Conservation (phyloP, 257 asterid genomes). For the Cruciata laevipes region DNA sequence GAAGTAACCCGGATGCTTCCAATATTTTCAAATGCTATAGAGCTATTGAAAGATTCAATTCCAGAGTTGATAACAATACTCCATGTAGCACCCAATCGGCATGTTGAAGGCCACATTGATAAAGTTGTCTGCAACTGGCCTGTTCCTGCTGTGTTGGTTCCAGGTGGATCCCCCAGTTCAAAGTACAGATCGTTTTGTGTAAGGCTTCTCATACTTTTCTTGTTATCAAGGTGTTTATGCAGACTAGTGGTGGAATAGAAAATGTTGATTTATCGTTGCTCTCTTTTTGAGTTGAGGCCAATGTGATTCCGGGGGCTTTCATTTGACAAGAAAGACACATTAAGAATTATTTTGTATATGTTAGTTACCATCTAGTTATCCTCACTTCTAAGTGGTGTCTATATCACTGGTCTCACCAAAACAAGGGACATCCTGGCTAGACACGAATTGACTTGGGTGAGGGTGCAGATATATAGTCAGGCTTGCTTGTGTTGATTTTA, state of each 20-base stretch:
- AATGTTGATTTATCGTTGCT: background rate
- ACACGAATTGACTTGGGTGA: background rate
- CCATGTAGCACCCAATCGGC: constrained; percentile 82
- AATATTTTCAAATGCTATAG: constrained; percentile 54
- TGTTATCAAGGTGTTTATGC: constrained; percentile 2
- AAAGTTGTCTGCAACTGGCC: constrained; percentile 52
- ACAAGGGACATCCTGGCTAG: background rate
- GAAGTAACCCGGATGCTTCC: constrained; percentile 88
- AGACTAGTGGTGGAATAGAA: too few relatives aligned
- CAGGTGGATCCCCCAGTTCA: constrained; percentile 50
- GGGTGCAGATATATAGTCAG: background rate
- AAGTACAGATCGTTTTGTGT: constrained; percentile 72
- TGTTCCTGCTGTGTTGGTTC: constrained; percentile 46
- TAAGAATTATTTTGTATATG: background rate
- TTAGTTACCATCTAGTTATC: background rate
- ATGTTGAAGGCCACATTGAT: constrained; percentile 52
- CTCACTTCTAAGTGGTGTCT: background rate
- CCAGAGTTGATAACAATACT: constrained; percentile 47
- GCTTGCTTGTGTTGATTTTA: background rate
- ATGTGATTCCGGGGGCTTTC: background rate
- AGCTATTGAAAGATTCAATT: constrained; percentile 38
- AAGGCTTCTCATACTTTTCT: constrained; percentile 32
- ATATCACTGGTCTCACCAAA: background rate
- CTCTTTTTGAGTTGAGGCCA: background rate
- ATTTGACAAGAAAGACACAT: too few relatives aligned